Base-by-base conservation (phyloP, 176 grass and related monocot species). In the Ampelocalamus luodianensis region DNA sequence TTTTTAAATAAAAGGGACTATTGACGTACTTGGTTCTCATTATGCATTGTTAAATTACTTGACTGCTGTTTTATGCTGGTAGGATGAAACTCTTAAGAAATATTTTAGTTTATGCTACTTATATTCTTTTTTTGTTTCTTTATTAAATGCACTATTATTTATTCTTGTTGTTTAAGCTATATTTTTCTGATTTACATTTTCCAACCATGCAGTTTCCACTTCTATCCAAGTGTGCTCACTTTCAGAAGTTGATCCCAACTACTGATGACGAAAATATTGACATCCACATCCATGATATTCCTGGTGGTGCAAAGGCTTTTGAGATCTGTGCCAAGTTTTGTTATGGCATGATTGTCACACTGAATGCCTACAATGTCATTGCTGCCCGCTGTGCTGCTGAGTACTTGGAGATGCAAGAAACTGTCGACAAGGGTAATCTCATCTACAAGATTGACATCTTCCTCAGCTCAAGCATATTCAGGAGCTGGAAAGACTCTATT, bases 321-420 rank as follows among this genome's bases (percentile, higher is more conserved):
- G 96, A 99, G 78, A 89, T 96, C 36, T 99, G 96, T 92, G 93
- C 93, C 58, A 96, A 99, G 76, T 99, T 96, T 80, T 99, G 93
- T 72, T 99, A 96, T 78, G 88, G 91, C 32, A 92, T 91, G 71
- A 87, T 79, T 67, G 90, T 92, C 76, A 99, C 91, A 40, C 93
- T 99, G 60, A 99, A 99, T 78, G 93, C 96, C 71, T 91, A 99
- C 82, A 99, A 99, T 88, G 96, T 96, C 10, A 85, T 90, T 43
- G 89, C 90, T 60, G 87, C 90, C 14, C 88, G 91, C 53, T 99
- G 96, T 78, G 96, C 96, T 20, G 91, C 96, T 26, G 96, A 96
- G 83, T 96, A 92, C 83, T 71, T 99, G 65, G 93, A 96, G 87
- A 99, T 99, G 96, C 85, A 92, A 76, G 96, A 99, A 82, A 85